Base-by-base conservation (phyloP, 2,329 filamentous ascomycete genomes). In the Cladosporium sphaerospermum region DNA sequence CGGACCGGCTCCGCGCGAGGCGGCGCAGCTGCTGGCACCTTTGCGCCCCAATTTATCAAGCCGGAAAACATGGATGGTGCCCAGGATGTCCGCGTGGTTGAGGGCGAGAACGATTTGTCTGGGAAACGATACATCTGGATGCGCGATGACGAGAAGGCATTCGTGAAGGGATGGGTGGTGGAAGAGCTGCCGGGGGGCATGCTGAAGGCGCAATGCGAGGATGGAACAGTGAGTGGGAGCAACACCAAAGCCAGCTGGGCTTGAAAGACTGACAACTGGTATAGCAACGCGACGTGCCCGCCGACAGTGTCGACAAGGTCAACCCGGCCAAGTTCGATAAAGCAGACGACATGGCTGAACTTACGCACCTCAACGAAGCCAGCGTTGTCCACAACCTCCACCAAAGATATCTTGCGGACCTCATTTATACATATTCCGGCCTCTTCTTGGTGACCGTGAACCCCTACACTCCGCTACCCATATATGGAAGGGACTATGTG, bases 241-340 rank as follows among this genome's bases (percentile, higher is more conserved):
- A 28, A 28, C 23, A 28, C 7, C 23, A 28, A 34, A 41, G 14
- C n/a, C 5, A 10, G 5, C 7, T 19, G 34, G 7, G 16, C 11
- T 1, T 10, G n/a, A 18, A 32, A 14, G 18, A 34, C 56, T 60
- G 37, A 60, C 52, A 43, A 7, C 0, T 9, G 36, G n/a, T 4
- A 14, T 61, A 93, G 84, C 89, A 96, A 82, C 85, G 89, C 61
- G 88, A 95, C 67, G 85, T 93, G 47, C 85, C 92, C 60, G 74
- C 81, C 48, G 91, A 97, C 63, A 86, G 84, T 63, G 90, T 96
- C 61, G 95, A 99, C 78, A 97, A 96, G 73, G 95, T 99, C 75
- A 99, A 99, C 72, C 93, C 93, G 44, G 92, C 92, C 65, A 99
- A 99, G 70, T 99, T 99, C 74, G 93, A 99, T 80, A 99, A 96